Evolutionary conservation across 768 basidiomycete genomes (phyloP), one percentile per base, ranked within the genome.

Genomic region (Cantharellus anzutake): DNA sequence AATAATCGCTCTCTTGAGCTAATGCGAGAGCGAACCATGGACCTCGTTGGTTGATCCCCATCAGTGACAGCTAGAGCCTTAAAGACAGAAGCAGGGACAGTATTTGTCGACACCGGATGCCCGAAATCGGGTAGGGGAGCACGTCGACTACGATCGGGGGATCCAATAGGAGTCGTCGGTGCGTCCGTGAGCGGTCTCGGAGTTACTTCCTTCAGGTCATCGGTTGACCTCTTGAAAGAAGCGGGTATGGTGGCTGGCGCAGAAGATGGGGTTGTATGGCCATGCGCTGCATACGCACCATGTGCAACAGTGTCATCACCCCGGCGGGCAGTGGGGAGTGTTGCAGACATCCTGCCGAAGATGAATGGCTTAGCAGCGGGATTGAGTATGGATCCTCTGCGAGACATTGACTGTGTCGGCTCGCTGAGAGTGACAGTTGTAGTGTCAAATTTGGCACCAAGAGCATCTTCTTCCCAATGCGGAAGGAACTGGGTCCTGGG

Each of bases 21-120:
- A 60, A 88, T 75, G 42, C 86, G 76, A 29, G 87, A 88, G 53
- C 84, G 82, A n/a, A 86, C 84, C 51, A 74, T 74, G 51, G 80
- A 74, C 60, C 85, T 78, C 2, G 82, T 81, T 51, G 82, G 76
- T 62, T 84, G 84, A 51, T 88, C 85, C 20, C 66, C 67, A 50
- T 70, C 70, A 53, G 63, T 65, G 57, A 71, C 77, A 37, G 77
- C 80, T 56, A 87, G 74, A 5, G 85, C 84, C 71, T 89, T 89
- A 77, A 91, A 91, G 60, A 90, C 66, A 2, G 86, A 86, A 41
- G 88, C 88, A 20, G 88, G 88, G 4, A 89, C 82, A 3, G 84
- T 90, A 65, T 86, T 87, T 41, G 73, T 80, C 14, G 77, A 76
- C 7, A 75, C 69, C 16, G 80, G 75, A 60, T 80, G 80, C 66